These are phyloP conservation scores for Sphagnum tenellum DNA, from an alignment of 225 moss, liverwort and hornwort species.

Conservation along the genomic window DNA sequence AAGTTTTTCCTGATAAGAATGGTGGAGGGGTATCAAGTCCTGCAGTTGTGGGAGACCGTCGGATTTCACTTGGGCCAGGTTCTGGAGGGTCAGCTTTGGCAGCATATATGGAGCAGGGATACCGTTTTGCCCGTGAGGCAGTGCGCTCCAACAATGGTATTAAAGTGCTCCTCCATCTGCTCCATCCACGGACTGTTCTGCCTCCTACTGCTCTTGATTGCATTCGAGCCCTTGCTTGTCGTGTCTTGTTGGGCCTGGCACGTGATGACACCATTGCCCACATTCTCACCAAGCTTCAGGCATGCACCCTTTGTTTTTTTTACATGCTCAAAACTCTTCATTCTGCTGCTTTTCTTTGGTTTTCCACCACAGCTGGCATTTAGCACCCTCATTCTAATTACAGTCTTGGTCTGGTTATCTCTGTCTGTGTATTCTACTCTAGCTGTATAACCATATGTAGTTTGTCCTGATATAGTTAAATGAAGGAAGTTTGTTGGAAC, in stretches of 20 bases:
- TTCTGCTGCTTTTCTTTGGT: neutral
- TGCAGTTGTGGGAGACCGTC: slow-evolving; percentile 87
- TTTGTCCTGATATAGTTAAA: no score
- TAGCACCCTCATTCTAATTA: no score
- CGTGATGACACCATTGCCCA: slow-evolving; percentile 96
- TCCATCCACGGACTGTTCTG: slow-evolving; percentile 74
- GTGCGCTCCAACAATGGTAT: slow-evolving; percentile 94
- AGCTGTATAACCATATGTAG: no score
- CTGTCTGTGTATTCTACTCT: no score
- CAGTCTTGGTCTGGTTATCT: no score
- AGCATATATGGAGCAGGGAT: slow-evolving; percentile 98
- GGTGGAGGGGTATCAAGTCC: slow-evolving; percentile 60
- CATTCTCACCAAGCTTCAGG: slow-evolving; percentile 98
- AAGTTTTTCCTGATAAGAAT: slow-evolving; percentile 50
- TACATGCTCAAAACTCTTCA: neutral
- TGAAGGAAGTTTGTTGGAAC: slow-evolving; percentile 5
- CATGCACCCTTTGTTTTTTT: neutral
- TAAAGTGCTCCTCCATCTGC: slow-evolving; percentile 88
- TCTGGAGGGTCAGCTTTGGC: slow-evolving; percentile 96
- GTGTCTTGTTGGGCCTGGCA: slow-evolving; percentile 83
- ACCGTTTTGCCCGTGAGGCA: slow-evolving; percentile 93
- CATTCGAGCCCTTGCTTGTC: slow-evolving; percentile 93
- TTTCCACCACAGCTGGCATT: no score
- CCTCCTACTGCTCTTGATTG: slow-evolving; percentile 86
- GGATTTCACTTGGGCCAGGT: slow-evolving; percentile 93